These are phyloP conservation scores for Globisporangium perplexum DNA, from an alignment of 352 stramenopile genomes.

Conservation along the genomic window DNA sequence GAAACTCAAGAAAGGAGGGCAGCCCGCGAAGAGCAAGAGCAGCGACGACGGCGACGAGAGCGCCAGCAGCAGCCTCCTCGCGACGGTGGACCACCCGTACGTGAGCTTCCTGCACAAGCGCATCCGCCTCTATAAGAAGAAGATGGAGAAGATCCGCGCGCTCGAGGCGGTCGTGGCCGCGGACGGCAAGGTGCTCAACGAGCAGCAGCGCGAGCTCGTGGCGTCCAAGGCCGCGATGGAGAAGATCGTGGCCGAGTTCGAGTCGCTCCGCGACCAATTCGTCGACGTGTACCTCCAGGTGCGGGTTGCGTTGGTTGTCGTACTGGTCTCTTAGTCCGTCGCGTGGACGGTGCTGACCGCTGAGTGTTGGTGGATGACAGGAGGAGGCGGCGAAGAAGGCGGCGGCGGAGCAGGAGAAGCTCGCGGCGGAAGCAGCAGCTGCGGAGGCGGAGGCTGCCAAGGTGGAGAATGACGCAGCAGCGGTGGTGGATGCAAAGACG, in stretches of 20 bases:
- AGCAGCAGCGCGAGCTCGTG: constrained; percentile 74
- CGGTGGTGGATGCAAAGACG: constrained; percentile 1
- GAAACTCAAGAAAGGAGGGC: constrained; percentile 20
- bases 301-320: not conserved
- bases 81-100: constrained; percentile 69
- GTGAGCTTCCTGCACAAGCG: constrained; percentile 80
- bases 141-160: constrained; percentile 79
- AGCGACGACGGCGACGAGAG: constrained; percentile 23
- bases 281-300: constrained; percentile 49
- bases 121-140: constrained; percentile 78
- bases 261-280: constrained; percentile 76
- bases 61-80: constrained; percentile 27
- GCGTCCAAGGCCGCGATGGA: constrained; percentile 53
- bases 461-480: constrained; percentile 5
- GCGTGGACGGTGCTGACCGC: no score
- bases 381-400: constrained; percentile 35
- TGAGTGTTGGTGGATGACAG: constrained; percentile 9
- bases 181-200: constrained; percentile 66
- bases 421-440: not conserved
- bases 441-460: no score
- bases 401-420: constrained; percentile 11
- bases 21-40: constrained; percentile 14
- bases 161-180: constrained; percentile 38
- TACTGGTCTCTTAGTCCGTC: no score
- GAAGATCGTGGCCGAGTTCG: constrained; percentile 70